These are phyloP conservation scores for Magnaporthiopsis incrustans DNA, from an alignment of 2,329 filamentous ascomycete species.

Conservation along the genomic window DNA sequence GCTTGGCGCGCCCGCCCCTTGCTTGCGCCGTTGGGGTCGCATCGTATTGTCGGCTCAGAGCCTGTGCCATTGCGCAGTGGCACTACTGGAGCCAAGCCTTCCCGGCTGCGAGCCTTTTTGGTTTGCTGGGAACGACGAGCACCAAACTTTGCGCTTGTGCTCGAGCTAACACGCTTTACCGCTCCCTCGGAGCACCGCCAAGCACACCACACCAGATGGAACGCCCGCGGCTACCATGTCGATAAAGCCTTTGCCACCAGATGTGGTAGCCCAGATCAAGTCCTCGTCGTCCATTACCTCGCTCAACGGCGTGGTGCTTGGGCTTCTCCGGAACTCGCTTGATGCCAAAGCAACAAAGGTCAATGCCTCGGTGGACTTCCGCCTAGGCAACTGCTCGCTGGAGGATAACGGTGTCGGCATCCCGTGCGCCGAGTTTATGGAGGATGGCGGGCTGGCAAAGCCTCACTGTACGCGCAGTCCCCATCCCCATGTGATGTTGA, in stretches of 20 bases:
- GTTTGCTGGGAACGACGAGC: background rate
- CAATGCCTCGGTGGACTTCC: slow-evolving; percentile 64
- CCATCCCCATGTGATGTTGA: background rate
- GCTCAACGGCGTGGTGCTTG: slow-evolving; percentile 61
- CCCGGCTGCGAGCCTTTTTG: background rate
- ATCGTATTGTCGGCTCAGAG: background rate
- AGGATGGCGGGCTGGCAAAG: slow-evolving; percentile 63
- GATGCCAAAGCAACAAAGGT: slow-evolving; percentile 69
- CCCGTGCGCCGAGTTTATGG: slow-evolving; percentile 60
- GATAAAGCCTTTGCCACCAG: slow-evolving; percentile 61
- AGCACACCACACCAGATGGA: background rate
- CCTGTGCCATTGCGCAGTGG: background rate
- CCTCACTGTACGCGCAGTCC: slow-evolving; percentile 52
- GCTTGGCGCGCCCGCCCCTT: background rate
- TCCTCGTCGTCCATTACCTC: slow-evolving; percentile 76
- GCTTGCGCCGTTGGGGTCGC: background rate
- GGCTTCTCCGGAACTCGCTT: slow-evolving; percentile 74
- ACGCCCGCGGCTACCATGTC: slow-evolving; percentile 35
- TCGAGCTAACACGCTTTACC: background rate
- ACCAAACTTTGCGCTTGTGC: background rate
- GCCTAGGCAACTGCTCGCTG: slow-evolving; percentile 65
- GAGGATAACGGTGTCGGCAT: slow-evolving; percentile 86
- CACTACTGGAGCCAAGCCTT: no score
- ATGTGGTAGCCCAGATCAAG: slow-evolving; percentile 70
- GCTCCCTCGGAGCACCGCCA: background rate